Base-by-base conservation (phyloP, 345 rosid species). In the Clarkia xantiana region DNA sequence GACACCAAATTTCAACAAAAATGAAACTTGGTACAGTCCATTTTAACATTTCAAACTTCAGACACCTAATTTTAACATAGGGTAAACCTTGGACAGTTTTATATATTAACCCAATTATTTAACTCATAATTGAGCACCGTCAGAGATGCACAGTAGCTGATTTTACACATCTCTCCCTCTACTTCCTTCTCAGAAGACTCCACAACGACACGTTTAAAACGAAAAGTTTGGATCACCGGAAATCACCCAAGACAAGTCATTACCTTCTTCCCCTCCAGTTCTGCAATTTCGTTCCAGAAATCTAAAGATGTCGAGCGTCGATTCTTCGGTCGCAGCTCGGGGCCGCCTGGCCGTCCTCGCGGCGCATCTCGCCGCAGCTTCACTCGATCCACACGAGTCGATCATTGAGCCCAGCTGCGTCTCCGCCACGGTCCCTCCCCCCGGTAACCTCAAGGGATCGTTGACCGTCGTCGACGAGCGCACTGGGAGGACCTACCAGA, bases 401-500 rank as follows among this genome's bases (percentile, higher is more conserved):
- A 45, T 59, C 49, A 45, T 90, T 60, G 70, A 83, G 68, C 81
- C 78, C 20, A 59, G 62, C 57, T 61, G 68, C 54, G 71, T 71
- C 47, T 81, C 69, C 12, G 75, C 93, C 18, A 40, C 15, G 17
- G 66, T 42, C 14, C 49, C 63, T 40, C 80, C 80, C 11, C 75
- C 68, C 9, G 75, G 76, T 2, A 71, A 75, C 46, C 67, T 79
- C 39, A 70, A 63, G 14, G 93, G 93, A 22, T 42, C 64, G 0
- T 53, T 91, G 56, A 69, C 81, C 42, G 45, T 91, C 57, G 54
- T 80, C 53, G 96, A 91, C 68, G 96, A 91, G 29, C 73, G 89
- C 14, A 84, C 82, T 6, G 89, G 87, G 0, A 73, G 77, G 50
- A 79, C 61, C 36, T 79, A 91, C 57, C 70, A 66, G 65, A 36